These are phyloP conservation scores for Lathyrus sativus DNA, from an alignment of 306 rosid genomes.

Conservation along the genomic window DNA sequence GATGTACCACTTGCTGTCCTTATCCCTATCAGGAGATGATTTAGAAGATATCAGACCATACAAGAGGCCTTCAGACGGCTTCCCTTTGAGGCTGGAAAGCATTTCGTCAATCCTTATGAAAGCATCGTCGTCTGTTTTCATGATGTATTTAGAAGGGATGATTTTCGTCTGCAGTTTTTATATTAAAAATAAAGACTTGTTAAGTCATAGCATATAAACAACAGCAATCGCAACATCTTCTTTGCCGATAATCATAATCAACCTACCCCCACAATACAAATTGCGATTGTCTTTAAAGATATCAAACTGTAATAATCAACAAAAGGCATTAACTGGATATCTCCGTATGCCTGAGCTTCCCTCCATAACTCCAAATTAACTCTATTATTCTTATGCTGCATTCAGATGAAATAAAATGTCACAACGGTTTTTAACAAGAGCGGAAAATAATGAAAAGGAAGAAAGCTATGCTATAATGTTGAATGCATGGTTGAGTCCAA, in stretches of 20 bases:
- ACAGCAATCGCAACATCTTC: conserved; percentile 26
- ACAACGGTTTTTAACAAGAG: conserved; percentile 11
- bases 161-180: conserved; percentile 69
- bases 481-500: conserved; percentile 24
- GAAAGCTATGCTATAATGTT: conserved; percentile 23
- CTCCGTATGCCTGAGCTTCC: conserved; percentile 90
- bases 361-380: conserved; percentile 84
- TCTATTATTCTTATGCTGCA: conserved; percentile 82
- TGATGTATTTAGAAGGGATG: conserved; percentile 78
- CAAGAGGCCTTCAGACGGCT: conserved; percentile 60
- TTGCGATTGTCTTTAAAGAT: conserved; percentile 84
- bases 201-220: conserved; percentile 24
- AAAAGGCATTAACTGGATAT: conserved; percentile 89
- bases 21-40: conserved; percentile 81
- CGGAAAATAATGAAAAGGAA: neutral
- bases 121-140: conserved; percentile 98
- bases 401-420: conserved; percentile 34
- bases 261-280: conserved; percentile 87
- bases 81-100: conserved; percentile 73
- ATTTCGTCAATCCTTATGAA: conserved; percentile 87
- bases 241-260: conserved; percentile 14
- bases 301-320: conserved; percentile 91
- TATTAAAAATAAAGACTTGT: neutral
- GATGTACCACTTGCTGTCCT: conserved; percentile 86
- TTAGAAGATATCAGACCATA: conserved; percentile 83